Percentiles rank a stretch among this genome's conserved stretches.
Evolutionary conservation across 345 rosid genomes (phyloP).

Genomic region (Physaria fendleri): DNA sequence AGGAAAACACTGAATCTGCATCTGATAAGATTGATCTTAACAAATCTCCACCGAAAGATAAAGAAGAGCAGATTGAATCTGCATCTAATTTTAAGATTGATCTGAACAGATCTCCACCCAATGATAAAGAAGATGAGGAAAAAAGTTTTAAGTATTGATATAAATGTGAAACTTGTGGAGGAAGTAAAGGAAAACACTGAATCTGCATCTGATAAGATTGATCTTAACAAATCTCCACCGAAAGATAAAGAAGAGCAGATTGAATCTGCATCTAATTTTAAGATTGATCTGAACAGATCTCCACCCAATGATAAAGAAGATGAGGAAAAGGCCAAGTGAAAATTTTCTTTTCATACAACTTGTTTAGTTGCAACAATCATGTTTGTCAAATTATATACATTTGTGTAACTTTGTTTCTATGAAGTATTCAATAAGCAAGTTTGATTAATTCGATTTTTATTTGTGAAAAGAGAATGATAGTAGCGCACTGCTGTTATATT

Average conservation of each 20-base stretch:
- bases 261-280: neutral
- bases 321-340: neutral
- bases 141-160: neutral
- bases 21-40: conserved; percentile 13
- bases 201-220: too few species aligned
- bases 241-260: too few species aligned
- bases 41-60: conserved; percentile 15
- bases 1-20: neutral
- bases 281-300: conserved; percentile 23
- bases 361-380: neutral
- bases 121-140: neutral
- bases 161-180: neutral
- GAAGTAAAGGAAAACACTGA: neutral
- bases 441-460: too few species aligned
- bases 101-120: conserved; percentile 22
- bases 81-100: neutral
- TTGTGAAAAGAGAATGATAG: too few species aligned
- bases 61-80: neutral
- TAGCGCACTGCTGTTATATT: too few species aligned
- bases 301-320: conserved; percentile 13
- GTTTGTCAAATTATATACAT: too few species aligned
- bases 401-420: too few species aligned
- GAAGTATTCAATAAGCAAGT: too few species aligned
- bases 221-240: too few species aligned
- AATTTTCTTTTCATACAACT: neutral